These are phyloP conservation scores for Edaphochlamys debaryana DNA, from an alignment of 139 green algal genomes.

Conservation along the genomic window DNA sequence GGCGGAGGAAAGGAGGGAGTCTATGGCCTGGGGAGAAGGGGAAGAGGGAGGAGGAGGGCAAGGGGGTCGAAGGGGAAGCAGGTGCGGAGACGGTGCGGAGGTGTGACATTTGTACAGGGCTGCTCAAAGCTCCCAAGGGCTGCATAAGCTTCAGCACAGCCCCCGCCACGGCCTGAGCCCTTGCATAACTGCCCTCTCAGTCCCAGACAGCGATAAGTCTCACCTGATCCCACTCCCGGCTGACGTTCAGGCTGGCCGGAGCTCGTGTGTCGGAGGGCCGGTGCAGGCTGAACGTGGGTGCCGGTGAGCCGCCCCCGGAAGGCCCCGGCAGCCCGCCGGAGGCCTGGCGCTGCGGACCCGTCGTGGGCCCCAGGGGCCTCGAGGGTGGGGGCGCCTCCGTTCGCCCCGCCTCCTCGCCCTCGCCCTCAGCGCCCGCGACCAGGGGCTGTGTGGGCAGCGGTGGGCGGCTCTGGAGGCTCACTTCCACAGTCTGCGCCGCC, in stretches of 20 bases:
- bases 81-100: background rate
- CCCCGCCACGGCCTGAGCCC: no score
- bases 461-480: slow-evolving; percentile 28
- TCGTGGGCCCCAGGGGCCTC: background rate
- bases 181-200: no score
- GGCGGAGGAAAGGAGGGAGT: background rate
- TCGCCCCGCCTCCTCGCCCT: background rate
- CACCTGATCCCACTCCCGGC: slow-evolving; percentile 19
- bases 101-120: background rate
- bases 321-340: background rate
- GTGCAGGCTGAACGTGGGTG: slow-evolving; percentile 18
- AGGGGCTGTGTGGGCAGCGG: background rate
- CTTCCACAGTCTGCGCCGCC: slow-evolving; percentile 9
- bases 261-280: background rate
- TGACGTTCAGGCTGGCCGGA: background rate
- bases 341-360: background rate
- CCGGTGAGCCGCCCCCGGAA: no score
- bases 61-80: background rate
- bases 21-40: background rate
- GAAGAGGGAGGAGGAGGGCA: background rate
- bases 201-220: no score
- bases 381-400: background rate
- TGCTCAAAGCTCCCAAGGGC: background rate
- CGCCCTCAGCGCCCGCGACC: background rate
- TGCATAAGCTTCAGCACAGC: no score